These are phyloP conservation scores for Metschnikowia chrysomelidarum DNA, from an alignment of 805 yeast genomes.

Conservation along the genomic window DNA sequence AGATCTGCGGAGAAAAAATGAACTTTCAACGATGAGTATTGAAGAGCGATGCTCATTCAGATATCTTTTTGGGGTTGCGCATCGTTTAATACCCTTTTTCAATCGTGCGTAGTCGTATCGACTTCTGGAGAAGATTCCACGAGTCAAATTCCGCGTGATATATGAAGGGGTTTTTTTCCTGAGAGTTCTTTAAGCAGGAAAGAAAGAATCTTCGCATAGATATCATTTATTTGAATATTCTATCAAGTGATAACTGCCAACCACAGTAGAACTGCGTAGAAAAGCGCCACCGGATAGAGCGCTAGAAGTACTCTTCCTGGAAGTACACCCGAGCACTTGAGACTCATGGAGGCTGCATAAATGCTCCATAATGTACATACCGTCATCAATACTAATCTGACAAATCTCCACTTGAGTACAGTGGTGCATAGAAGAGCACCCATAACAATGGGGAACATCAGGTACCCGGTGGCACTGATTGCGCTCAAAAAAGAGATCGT, in stretches of 20 bases:
- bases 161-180: too few relatives aligned
- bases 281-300: slow-evolving; percentile 61
- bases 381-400: slow-evolving; percentile 47
- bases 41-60: too few relatives aligned
- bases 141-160: too few relatives aligned
- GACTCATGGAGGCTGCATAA: slow-evolving; percentile 59
- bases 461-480: slow-evolving; percentile 67
- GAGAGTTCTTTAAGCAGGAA: too few relatives aligned
- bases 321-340: slow-evolving; percentile 63
- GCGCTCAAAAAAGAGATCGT: slow-evolving; percentile 66
- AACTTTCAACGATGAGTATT: too few relatives aligned
- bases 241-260: slow-evolving; percentile 55
- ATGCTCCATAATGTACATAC: slow-evolving; percentile 59
- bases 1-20: too few relatives aligned
- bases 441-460: slow-evolving; percentile 61
- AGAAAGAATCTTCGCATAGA: too few relatives aligned
- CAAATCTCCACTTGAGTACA: slow-evolving; percentile 45
- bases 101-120: too few relatives aligned
- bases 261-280: slow-evolving; percentile 65
- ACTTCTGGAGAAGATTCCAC: too few relatives aligned
- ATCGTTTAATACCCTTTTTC: too few relatives aligned
- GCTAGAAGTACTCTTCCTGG: slow-evolving; percentile 63
- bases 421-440: slow-evolving; percentile 49
- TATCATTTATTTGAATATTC: too few relatives aligned
- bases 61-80: too few relatives aligned